These are phyloP conservation scores for Wallacemonas sp. DNA, from an alignment of 208 protist genomes.

Conservation along the genomic window DNA sequence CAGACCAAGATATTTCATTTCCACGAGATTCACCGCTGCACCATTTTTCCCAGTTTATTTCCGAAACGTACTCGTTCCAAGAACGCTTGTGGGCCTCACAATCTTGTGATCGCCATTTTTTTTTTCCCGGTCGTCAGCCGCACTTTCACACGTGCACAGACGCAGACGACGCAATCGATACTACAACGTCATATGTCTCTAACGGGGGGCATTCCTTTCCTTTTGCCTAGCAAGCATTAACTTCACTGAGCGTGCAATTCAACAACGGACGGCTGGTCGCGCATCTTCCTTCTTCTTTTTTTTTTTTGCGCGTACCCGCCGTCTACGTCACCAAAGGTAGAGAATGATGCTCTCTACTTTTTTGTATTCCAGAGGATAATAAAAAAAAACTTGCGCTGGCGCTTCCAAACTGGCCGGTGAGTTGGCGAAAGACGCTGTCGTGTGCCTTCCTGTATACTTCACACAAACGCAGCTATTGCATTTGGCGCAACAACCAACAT, in stretches of 20 bases:
- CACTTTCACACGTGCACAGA: not conserved
- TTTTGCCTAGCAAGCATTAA: constrained; percentile 13
- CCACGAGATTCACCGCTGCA: not conserved
- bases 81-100: constrained; percentile 7
- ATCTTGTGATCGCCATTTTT: constrained; percentile 5
- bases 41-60: not conserved
- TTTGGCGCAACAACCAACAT: too few species aligned
- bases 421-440: constrained; percentile 16
- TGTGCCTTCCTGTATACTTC: constrained; percentile 18
- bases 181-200: constrained; percentile 26
- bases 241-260: constrained; percentile 24
- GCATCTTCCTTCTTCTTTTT: constrained; percentile 3
- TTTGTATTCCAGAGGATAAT: constrained; percentile 20
- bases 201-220: constrained; percentile 43
- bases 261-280: not conserved
- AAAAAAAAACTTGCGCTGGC: constrained; percentile 22
- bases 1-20: constrained; percentile 1
- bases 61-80: constrained; percentile 12
- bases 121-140: constrained; percentile 2
- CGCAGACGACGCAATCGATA: constrained; percentile 12
- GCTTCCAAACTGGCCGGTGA: constrained; percentile 24
- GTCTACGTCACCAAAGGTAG: constrained; percentile 14
- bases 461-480: not conserved
- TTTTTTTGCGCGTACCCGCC: not conserved
- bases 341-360: constrained; percentile 19